Percentiles rank a stretch among this genome's conserved stretches.
Evolutionary conservation across 495 filamentous ascomycete genomes (phyloP).

Genomic region (Lineolata rhizophorae): DNA sequence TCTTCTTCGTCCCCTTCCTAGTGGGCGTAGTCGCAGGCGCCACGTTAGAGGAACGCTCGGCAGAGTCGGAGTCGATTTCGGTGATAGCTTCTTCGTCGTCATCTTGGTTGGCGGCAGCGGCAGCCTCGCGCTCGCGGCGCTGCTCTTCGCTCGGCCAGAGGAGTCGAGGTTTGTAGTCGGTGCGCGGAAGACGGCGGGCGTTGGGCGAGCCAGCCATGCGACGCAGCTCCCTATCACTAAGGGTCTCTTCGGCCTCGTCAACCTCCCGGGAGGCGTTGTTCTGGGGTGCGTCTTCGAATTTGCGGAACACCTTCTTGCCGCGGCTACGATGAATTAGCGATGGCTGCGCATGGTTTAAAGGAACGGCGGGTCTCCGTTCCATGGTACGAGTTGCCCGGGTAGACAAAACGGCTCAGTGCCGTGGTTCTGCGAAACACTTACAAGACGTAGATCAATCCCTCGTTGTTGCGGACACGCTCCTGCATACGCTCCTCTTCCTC

Average conservation of each 20-base stretch:
- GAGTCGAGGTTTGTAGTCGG: conserved; percentile 60
- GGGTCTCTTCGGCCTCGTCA: conserved; percentile 20
- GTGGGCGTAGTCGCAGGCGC: too few relatives aligned
- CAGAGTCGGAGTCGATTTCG: too few relatives aligned
- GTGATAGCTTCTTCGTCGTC: conserved; percentile 26
- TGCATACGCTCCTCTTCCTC: conserved; percentile 35
- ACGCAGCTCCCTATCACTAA: conserved; percentile 26
- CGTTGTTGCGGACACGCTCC: conserved; percentile 37
- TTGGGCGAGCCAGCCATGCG: conserved; percentile 14
- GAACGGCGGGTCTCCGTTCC: not conserved
- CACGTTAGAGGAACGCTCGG: too few relatives aligned
- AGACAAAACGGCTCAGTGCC: not conserved
- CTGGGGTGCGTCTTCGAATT: conserved; percentile 22
- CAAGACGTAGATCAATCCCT: conserved; percentile 76
- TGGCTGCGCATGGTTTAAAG: not conserved
- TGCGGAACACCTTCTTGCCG: conserved; percentile 69
- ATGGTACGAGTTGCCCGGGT: not conserved
- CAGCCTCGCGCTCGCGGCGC: conserved; percentile 13
- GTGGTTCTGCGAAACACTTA: conserved; percentile 27
- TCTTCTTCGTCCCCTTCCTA: too few relatives aligned
- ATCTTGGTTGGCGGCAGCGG: too few relatives aligned
- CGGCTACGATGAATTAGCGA: conserved; percentile 33
- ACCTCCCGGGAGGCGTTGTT: conserved; percentile 24
- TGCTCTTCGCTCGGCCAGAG: conserved; percentile 45
- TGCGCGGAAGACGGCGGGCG: conserved; percentile 38